Evolutionary conservation across 1,284 basidiomycete species (phyloP), one percentile per base, ranked within the genome.

Genomic region (Tremellales sp.): DNA sequence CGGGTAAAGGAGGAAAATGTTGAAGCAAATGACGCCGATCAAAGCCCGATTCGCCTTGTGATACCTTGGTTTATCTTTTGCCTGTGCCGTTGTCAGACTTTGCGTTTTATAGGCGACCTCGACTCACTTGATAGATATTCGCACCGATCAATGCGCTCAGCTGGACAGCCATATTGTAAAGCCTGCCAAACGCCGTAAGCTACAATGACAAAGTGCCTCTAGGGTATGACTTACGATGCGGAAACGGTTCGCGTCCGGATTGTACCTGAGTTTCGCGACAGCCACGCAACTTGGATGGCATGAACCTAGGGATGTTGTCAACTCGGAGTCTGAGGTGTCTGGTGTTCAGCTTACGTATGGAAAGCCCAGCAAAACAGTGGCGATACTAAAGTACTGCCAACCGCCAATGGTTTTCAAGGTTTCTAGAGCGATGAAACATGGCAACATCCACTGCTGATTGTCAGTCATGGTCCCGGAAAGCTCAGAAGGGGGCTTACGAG

Each of bases 111-210:
- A n/a, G n/a, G n/a, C n/a, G n/a, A n/a, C n/a, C n/a, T n/a, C n/a
- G n/a, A 37, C 45, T 40, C 13, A 52, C 34, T 29, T 59, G 60
- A 33, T 62, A 62, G 5, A 62, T 38, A 29, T 66, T 66, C n/a
- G 58, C 47, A 5, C 61, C 61, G n/a, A 63, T 60, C 43, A 66
- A 58, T 5, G 55, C 55, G 14, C 47, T 51, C 5, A 51, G 47
- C 47, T 66, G 63, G 9, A 66, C 63, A 14, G 43, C 34, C 58
- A 66, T 66, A 45, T 66, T 66, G 50, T 66, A 64, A 0, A 61
- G 21, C 10, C 54, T 56, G 32, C 9, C 29, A 19, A 44, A 24
- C 4, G 3, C 10, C n/a, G 16, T 45, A 31, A 24, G 27, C 19
- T 27, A 9, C 37, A 10, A 14, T 9, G 19, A 38, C 28, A n/a